phyloP scores from a whole-genome alignment of 176 grass and related monocot genomes.

The Pontederia crassipes region DNA sequence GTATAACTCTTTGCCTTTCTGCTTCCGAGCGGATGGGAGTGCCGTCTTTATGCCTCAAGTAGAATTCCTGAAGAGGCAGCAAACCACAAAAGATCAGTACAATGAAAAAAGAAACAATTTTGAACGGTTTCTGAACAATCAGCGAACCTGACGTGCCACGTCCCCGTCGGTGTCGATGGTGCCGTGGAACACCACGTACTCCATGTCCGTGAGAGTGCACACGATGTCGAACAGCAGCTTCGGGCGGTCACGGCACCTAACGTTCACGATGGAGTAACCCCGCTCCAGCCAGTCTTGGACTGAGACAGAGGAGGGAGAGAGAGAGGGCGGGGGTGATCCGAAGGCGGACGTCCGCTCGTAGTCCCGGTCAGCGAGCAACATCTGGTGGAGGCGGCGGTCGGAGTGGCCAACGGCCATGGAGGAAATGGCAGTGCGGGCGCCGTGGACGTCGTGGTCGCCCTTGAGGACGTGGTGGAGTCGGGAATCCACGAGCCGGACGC shows the following conservation, averaged over 20 bases:
- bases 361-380: conserved; percentile 14
- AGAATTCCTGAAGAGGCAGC: conserved; percentile 5
- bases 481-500: conserved; percentile 4
- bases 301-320: background rate
- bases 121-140: background rate
- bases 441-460: background rate
- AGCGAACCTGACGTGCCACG: conserved; percentile 9
- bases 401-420: background rate
- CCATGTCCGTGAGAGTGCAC: conserved; percentile 21
- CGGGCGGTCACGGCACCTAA: conserved; percentile 8
- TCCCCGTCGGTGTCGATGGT: conserved; percentile 16
- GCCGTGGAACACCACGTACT: conserved; percentile 21
- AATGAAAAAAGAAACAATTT: background rate
- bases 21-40: conserved; percentile 11
- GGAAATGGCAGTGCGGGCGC: background rate
- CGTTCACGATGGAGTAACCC: conserved; percentile 16
- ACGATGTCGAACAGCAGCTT: conserved; percentile 15
- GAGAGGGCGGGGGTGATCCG: background rate
- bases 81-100: background rate
- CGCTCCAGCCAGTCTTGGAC: conserved; percentile 8
- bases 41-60: conserved; percentile 14
- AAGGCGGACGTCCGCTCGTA: background rate
- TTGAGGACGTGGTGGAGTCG: conserved; percentile 19
- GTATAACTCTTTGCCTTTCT: conserved; percentile 14
- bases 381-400: conserved; percentile 20